Conservation (phyloP, 805 yeast species). For the Nadsonia fulvescens region DNA sequence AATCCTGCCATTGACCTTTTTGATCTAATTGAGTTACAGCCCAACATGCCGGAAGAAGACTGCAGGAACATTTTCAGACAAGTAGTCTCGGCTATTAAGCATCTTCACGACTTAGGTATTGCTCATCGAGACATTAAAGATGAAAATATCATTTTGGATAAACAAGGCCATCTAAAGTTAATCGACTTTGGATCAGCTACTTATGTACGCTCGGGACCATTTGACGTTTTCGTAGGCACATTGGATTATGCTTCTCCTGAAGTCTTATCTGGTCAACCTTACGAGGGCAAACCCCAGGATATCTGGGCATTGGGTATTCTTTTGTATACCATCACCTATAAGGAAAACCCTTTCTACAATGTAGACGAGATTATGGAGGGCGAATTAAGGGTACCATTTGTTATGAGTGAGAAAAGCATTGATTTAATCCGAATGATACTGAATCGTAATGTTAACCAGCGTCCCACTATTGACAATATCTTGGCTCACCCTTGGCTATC, state of each 20-base stretch:
- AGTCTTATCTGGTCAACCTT: slow-evolving; percentile 72
- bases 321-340: slow-evolving; percentile 73
- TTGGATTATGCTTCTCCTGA: slow-evolving; percentile 97
- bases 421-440: slow-evolving; percentile 47
- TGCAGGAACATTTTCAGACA: slow-evolving; percentile 66
- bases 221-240: slow-evolving; percentile 94
- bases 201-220: slow-evolving; percentile 76
- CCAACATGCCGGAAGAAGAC: slow-evolving; percentile 64
- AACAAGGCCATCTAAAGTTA: slow-evolving; percentile 59
- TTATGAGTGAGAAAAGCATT: slow-evolving; percentile 41
- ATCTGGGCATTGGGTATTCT: slow-evolving; percentile 93
- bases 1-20: slow-evolving; percentile 81
- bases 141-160: slow-evolving; percentile 80
- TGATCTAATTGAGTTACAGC: slow-evolving; percentile 75
- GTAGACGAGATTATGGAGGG: slow-evolving; percentile 94
- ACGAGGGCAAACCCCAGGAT: slow-evolving; percentile 88
- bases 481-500: slow-evolving; percentile 62
- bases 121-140: slow-evolving; percentile 92
- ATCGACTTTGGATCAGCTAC: slow-evolving; percentile 96
- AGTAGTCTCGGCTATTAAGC: slow-evolving; percentile 58
- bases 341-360: slow-evolving; percentile 89
- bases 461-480: slow-evolving; percentile 65
- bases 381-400: slow-evolving; percentile 51
- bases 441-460: slow-evolving; percentile 40
- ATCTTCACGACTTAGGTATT: slow-evolving; percentile 70